Evolutionary conservation across 1,284 basidiomycete species (phyloP).

Genomic region (Schizopora paradoxa): DNA sequence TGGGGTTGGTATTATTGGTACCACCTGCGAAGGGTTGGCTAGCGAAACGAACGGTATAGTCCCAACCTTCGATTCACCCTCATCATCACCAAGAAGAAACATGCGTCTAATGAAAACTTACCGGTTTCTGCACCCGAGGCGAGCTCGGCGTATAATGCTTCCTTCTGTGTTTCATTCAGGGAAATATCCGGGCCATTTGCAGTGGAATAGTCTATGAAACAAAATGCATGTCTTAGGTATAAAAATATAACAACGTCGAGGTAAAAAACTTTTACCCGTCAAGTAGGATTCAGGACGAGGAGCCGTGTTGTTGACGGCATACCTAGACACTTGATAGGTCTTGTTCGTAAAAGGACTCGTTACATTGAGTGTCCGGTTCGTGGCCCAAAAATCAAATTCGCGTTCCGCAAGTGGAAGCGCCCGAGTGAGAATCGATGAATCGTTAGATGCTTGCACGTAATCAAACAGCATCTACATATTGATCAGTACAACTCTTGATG

Average conservation of each 20-base stretch:
- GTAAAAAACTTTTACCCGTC: slow-evolving; percentile 35
- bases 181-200: slow-evolving; percentile 55
- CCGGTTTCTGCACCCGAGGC: slow-evolving; percentile 85
- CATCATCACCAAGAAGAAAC: background rate
- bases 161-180: slow-evolving; percentile 56
- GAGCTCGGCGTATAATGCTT: slow-evolving; percentile 81
- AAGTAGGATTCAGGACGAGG: slow-evolving; percentile 85
- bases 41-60: slow-evolving; percentile 46
- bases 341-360: slow-evolving; percentile 69
- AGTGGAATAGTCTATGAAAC: slow-evolving; percentile 66
- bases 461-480: slow-evolving; percentile 55
- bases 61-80: no score
- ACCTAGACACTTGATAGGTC: slow-evolving; percentile 65
- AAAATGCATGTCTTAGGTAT: slow-evolving; percentile 13
- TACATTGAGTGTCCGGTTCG: slow-evolving; percentile 69
- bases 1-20: slow-evolving; percentile 38
- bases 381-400: slow-evolving; percentile 81
- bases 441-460: slow-evolving; percentile 56
- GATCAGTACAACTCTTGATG: background rate
- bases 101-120: no score
- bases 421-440: slow-evolving; percentile 56
- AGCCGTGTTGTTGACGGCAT: slow-evolving; percentile 75
- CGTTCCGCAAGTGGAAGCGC: slow-evolving; percentile 64
- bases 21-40: slow-evolving; percentile 38
- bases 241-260: background rate